Percentiles rank a stretch among this genome's conserved stretches.
Conservation (phyloP, 805 yeast genomes). For the Diddensiella santjacobensis region DNA sequence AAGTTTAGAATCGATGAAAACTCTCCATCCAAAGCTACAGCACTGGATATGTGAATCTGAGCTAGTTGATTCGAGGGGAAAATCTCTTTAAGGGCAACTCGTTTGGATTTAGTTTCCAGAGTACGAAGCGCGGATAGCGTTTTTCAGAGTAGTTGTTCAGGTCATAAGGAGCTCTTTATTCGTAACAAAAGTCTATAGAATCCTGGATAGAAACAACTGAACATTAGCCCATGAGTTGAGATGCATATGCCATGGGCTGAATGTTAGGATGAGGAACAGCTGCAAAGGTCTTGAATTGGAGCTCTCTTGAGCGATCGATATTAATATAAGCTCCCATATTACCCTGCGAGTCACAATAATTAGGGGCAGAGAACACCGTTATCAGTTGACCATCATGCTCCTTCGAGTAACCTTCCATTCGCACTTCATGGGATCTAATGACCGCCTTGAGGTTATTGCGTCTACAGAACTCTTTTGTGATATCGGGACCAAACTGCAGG, state of each 20-base stretch:
- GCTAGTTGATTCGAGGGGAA: no score
- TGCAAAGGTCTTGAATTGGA: constrained; percentile 58
- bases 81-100: no score
- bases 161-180: no score
- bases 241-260: constrained; percentile 90
- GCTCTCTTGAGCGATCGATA: constrained; percentile 46
- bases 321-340: constrained; percentile 88
- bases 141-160: no score
- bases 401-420: constrained; percentile 83
- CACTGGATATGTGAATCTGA: no score
- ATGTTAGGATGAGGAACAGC: constrained; percentile 90
- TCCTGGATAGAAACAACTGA: no score
- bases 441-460: constrained; percentile 69
- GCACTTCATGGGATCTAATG: constrained; percentile 91
- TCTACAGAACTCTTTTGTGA: constrained; percentile 74
- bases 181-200: no score
- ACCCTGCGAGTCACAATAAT: constrained; percentile 90
- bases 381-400: constrained; percentile 85
- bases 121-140: no score
- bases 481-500: constrained; percentile 94
- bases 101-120: no score
- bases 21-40: no score
- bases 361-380: constrained; percentile 98
- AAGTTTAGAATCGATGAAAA: no score
- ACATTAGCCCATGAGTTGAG: constrained; percentile 27